Base-by-base conservation (phyloP, 768 basidiomycete genomes). In the Fibroporia radiculosa region DNA sequence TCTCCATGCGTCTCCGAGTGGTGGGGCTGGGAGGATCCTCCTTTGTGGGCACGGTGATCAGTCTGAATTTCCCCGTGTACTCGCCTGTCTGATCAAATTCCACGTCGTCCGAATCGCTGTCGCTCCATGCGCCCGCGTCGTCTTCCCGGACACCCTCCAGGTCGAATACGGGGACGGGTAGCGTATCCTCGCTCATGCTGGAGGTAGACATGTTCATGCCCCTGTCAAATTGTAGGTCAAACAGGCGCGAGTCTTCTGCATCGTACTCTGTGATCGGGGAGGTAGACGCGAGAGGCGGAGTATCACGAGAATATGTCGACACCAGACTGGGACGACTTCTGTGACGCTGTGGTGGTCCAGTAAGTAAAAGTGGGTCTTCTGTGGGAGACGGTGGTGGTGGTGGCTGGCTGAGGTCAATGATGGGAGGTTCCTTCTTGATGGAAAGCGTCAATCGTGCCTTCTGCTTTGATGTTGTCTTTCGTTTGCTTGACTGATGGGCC, bases 361-460 rank as follows among this genome's bases (percentile, higher is more conserved):
- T 72, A 23, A 89, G 67, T 2, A 89, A 64, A 0, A 89, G 60
- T 0, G 86, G 86, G 53, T 89, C 86, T 28, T 89, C 86, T 1
- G 76, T 76, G 2, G 86, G 86, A 42, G 82, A 84, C 0, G 83
- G 69, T 1, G 86, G 87, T 6, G 82, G 78, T 53, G 78, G 70
- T 3, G 80, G 79, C 12, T 57, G 67, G 38, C 59, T 69, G 23
- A 83, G 62, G 53, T 84, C 75, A 50, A 85, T 66, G 14, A 75
- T 74, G 0, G 84, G 84, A 3, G 75, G 71, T 53, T 88, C 84
- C 45, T 66, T 75, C 70, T 88, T 89, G 47, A 63, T 57, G 29
- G 52, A 49, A 45, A 65, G 24, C 19, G 54, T 54, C 12, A 62
- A 51, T 27, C 46, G 48, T 49, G 42, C 22, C 18, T 59, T 60